Conservation (phyloP, 2,329 filamentous ascomycete genomes). For the Aspergillus vadensis region DNA sequence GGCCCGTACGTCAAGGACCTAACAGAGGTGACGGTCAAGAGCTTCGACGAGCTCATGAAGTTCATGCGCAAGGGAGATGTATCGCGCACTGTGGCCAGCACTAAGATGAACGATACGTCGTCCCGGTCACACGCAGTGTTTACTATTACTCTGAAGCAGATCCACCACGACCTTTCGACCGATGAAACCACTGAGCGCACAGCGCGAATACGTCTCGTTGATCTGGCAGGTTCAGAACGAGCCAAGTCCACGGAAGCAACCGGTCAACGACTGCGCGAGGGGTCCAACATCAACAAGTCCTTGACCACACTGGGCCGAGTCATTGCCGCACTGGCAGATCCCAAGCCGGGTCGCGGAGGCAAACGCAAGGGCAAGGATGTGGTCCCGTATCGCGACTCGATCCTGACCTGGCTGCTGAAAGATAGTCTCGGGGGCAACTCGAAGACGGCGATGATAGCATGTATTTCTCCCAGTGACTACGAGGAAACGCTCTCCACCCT, state of each 20-base stretch:
- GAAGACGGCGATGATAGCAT: conserved; percentile 99
- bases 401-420: conserved; percentile 83
- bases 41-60: conserved; percentile 80
- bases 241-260: conserved; percentile 96
- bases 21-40: conserved; percentile 88
- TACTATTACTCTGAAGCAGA: conserved; percentile 96
- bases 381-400: conserved; percentile 91
- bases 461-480: conserved; percentile 92
- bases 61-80: conserved; percentile 88
- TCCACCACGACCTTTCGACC: conserved; percentile 95
- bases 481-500: conserved; percentile 96
- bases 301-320: conserved; percentile 93
- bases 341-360: conserved; percentile 61
- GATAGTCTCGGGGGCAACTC: conserved; percentile 95
- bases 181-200: conserved; percentile 96
- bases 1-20: conserved; percentile 97
- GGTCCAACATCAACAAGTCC: conserved; percentile 98
- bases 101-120: conserved; percentile 99
- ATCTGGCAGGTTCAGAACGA: conserved; percentile 90
- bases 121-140: conserved; percentile 97
- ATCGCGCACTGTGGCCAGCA: conserved; percentile 86
- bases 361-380: conserved; percentile 68
- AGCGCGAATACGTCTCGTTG: conserved; percentile 90
- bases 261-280: conserved; percentile 84
- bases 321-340: conserved; percentile 83